Percentiles rank a stretch among this genome's conserved stretches.
Conservation (phyloP, 257 asterid species). For the Rubia yunnanensis region DNA sequence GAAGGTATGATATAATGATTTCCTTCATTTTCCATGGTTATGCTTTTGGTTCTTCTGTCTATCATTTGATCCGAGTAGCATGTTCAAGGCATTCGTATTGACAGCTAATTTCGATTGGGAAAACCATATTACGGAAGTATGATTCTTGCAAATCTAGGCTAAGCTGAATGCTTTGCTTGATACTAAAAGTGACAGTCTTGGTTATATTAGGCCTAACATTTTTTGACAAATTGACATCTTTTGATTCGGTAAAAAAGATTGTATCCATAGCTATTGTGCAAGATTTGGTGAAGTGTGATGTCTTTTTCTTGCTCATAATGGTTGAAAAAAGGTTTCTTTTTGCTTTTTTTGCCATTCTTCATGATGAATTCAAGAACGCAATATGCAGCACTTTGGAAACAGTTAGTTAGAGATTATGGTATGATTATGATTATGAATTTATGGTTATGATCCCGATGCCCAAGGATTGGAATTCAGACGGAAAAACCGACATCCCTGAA, state of each 20-base stretch:
- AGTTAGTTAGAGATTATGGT: no score
- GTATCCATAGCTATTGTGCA: neutral
- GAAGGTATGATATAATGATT: conserved; percentile 41
- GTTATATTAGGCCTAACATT: neutral
- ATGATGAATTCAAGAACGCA: neutral
- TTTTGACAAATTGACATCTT: neutral
- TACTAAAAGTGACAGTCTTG: neutral
- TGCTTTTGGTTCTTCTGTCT: neutral
- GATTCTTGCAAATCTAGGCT: neutral
- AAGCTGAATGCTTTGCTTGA: neutral
- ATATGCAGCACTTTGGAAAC: neutral
- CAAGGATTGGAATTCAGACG: neutral
- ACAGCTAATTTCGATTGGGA: no score
- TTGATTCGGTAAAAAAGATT: neutral
- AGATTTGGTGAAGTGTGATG: conserved; percentile 33
- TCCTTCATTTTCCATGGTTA: neutral
- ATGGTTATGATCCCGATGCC: neutral
- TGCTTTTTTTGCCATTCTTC: neutral
- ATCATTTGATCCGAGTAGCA: neutral
- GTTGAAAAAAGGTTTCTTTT: conserved; percentile 3
- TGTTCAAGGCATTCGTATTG: neutral
- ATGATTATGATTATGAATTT: neutral
- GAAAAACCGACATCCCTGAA: neutral
- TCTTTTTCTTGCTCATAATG: conserved; percentile 24
- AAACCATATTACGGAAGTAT: no score